Evolutionary conservation across 108 stramenopile genomes (phyloP), one percentile per base, ranked within the genome.

Genomic region (Pseudonitzschia multistriata): DNA sequence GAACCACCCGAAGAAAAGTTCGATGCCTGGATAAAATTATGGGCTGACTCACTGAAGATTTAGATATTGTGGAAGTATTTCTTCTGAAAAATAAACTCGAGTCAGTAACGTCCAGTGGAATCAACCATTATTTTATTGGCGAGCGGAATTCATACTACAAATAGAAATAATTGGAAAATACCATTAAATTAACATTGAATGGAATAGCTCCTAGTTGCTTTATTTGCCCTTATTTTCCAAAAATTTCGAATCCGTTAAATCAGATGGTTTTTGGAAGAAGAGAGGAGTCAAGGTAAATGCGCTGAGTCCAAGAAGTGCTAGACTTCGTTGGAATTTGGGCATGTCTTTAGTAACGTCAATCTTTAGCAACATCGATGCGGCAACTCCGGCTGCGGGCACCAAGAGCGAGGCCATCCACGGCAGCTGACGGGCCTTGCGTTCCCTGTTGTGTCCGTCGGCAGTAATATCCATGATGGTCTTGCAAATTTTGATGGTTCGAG

Each of bases 401-500:
- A 64, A 50, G 27, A 68, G 50, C 5, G 63, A 40, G 19, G 66
- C 72, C 14, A 73, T 1, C 36, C 68, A 35, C n/a, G 71, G 67
- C 22, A 73, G 15, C 37, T 22, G 67, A n/a, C 78, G 78, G 29
- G 29, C 28, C 48, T 25, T 64, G 39, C 35, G 29, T 49, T 73
- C 66, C 15, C 68, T 54, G 21, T 62, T 73, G 54, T 79, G 72
- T 19, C 68, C 78, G 10, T 45, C 68, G 25, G 68, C 59, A 30
- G 88, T 93, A 47, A 85, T 36, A 22, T 86, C 85, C 61, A 77
- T 39, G 59, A 94, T 85, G 15, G 74, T 82, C 17, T 83, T 66
- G 77, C 94, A 95, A 47, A 81, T 83, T 49, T 80, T 74, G 28
- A 91, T 78, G 5, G 94, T 95, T 25, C 91, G 70, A 5, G 83